Conservation (phyloP, 257 asterid genomes). For the Salvia miltiorrhiza region DNA sequence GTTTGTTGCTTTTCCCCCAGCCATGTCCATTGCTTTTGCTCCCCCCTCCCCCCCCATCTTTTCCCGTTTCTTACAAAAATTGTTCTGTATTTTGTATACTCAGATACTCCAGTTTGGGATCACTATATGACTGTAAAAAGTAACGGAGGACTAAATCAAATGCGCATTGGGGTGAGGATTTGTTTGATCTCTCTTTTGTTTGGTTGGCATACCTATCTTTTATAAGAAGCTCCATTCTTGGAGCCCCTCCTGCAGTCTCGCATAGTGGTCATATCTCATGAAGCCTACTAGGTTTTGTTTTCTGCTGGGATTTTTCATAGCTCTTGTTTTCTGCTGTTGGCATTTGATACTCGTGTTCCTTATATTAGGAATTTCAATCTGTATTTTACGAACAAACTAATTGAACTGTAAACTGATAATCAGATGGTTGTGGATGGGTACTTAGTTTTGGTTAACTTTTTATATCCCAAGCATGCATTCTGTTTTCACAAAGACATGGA, state of each 20-base stretch:
- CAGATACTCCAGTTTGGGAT: constrained; percentile 51
- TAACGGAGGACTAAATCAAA: constrained; percentile 96
- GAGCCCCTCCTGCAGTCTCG: background rate
- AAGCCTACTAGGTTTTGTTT: constrained; percentile 9
- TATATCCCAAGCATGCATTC: background rate
- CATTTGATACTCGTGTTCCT: background rate
- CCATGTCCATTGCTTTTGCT: background rate
- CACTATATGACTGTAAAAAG: constrained; percentile 85
- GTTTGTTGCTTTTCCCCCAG: background rate
- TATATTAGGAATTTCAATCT: background rate
- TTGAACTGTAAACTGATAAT: background rate
- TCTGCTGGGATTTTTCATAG: background rate
- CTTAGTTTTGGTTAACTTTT: constrained; percentile 1
- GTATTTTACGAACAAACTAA: background rate
- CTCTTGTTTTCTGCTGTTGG: background rate
- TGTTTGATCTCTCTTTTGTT: background rate
- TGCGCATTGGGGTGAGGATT: constrained; percentile 84
- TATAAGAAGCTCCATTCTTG: background rate
- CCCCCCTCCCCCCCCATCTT: background rate
- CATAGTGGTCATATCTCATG: background rate
- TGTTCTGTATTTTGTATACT: constrained; percentile 23
- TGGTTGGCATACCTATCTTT: constrained; percentile 1
- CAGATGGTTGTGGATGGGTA: background rate
- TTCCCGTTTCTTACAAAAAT: constrained; percentile 12
- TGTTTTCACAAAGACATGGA: background rate